phyloP scores from a whole-genome alignment of 352 stramenopile genomes.

The Phytophthora idaei region DNA sequence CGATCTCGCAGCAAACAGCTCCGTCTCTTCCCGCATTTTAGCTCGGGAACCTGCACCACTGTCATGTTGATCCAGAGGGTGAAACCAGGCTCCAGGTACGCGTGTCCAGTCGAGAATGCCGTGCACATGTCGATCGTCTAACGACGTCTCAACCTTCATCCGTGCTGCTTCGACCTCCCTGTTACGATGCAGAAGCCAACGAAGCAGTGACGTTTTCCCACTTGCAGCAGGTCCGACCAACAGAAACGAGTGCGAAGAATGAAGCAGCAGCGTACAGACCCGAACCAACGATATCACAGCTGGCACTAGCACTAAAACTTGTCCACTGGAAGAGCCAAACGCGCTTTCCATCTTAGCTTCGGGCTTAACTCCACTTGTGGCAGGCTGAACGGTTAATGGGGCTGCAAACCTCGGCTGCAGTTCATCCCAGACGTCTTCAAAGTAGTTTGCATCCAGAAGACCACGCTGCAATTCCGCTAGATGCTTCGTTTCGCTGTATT shows the following conservation, averaged over 20 bases:
- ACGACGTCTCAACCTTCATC: constrained; percentile 52
- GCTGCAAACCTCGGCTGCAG: constrained; percentile 16
- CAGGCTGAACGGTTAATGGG: constrained; percentile 1
- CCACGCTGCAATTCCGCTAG: constrained; percentile 34
- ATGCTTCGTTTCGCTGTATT: constrained; percentile 39
- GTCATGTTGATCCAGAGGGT: constrained; percentile 8
- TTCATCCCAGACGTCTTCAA: constrained; percentile 50
- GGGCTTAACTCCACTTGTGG: neutral
- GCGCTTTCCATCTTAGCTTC: constrained; percentile 22
- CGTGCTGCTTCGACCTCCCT: constrained; percentile 40
- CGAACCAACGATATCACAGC: constrained; percentile 34
- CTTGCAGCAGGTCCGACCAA: constrained; percentile 46
- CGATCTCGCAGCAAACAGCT: constrained; percentile 40
- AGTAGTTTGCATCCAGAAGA: constrained; percentile 44
- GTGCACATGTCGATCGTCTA: constrained; percentile 46
- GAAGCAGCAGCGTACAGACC: constrained; percentile 45
- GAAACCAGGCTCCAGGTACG: constrained; percentile 54
- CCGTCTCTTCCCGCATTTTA: constrained; percentile 41
- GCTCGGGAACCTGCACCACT: constrained; percentile 15
- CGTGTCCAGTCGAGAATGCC: constrained; percentile 55
- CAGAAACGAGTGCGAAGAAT: constrained; percentile 50
- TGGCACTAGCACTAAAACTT: constrained; percentile 45
- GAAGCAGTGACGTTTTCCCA: constrained; percentile 60
- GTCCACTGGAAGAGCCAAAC: constrained; percentile 35
- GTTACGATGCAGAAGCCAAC: constrained; percentile 45